Base-by-base conservation (phyloP, 306 rosid species). In the Abrus pulchellus region DNA sequence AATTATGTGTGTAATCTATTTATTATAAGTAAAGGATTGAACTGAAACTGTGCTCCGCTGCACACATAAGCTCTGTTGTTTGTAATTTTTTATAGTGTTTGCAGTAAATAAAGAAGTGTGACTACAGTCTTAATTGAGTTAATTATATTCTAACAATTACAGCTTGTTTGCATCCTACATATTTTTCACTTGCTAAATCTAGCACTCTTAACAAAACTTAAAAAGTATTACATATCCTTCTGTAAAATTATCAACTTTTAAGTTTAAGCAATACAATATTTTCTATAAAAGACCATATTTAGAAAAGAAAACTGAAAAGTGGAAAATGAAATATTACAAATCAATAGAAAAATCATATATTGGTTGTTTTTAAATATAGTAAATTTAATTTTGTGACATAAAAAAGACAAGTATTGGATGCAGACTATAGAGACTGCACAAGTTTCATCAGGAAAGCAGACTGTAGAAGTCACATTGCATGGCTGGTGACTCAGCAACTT, bases 341-440 rank as follows among this genome's bases (percentile, higher is more conserved):
- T 6, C 7, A 30, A 20, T 41, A 20, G 30, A 3, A 69, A 69
- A 69, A 7, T 49, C 13, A 13, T 69, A 28, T 68, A 36, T 68
- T 11, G 20, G 28, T 49, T 68, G 30, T 30, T 2, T 49, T 6
- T 0, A 69, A 32, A 48, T 48, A 69, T 5, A 12, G 43, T 12
- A 69, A 66, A 32, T 69, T 48, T 7, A 5, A 49, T 69, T 69
- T 49, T 69, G 57, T 69, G 72, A 53, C 44, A 7, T 69, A 7
- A 49, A 48, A 28, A 68, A 30, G 59, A 6, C 55, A 45, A 5
- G 43, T 47, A 30, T 47, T 47, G 14, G 29, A 68, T 47, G 74
- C 45, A 5, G 5, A 12, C 45, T 62, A 4, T 4, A 36, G 2
- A 4, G 40, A 4, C 40, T 20, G 67, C 65, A 29, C 12, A 9